phyloP scores from a whole-genome alignment of 495 filamentous ascomycete species.

The Beverwykella pulmonaria region DNA sequence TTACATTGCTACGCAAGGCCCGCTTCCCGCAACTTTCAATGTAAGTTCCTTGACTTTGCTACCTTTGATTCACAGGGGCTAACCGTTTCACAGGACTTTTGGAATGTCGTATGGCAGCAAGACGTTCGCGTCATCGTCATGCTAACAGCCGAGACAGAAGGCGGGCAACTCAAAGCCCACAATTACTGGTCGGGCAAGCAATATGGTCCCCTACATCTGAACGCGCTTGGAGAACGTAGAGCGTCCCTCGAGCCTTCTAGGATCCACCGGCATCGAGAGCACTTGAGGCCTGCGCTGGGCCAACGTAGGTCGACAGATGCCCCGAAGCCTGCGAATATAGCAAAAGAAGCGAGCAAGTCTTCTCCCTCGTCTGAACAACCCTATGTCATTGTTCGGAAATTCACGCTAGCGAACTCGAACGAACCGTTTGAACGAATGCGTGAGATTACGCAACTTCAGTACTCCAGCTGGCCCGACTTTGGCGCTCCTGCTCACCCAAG shows the following conservation, averaged over 20 bases:
- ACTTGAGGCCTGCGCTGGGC: slow-evolving; percentile 26
- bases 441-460: slow-evolving; percentile 94
- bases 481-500: slow-evolving; percentile 86
- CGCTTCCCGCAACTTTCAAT: slow-evolving; percentile 87
- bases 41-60: slow-evolving; percentile 55
- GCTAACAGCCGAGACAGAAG: slow-evolving; percentile 92
- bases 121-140: slow-evolving; percentile 93
- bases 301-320: slow-evolving; percentile 38
- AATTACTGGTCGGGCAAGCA: slow-evolving; percentile 83
- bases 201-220: slow-evolving; percentile 80
- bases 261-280: slow-evolving; percentile 41
- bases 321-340: slow-evolving; percentile 24
- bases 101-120: slow-evolving; percentile 96
- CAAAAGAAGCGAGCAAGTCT: slow-evolving; percentile 31
- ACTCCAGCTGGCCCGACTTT: slow-evolving; percentile 94
- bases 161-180: slow-evolving; percentile 93
- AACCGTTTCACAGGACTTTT: slow-evolving; percentile 81
- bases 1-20: slow-evolving; percentile 95
- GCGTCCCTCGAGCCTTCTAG: slow-evolving; percentile 68
- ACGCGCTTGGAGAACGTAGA: slow-evolving; percentile 75
- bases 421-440: slow-evolving; percentile 84
- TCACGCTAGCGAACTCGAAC: slow-evolving; percentile 74
- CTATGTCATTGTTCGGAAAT: slow-evolving; percentile 82
- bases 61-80: slow-evolving; percentile 37
- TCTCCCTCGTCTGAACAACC: slow-evolving; percentile 58